Evolutionary conservation across 2,329 filamentous ascomycete genomes (phyloP).

Genomic region (Neofusicoccum laricinum): DNA sequence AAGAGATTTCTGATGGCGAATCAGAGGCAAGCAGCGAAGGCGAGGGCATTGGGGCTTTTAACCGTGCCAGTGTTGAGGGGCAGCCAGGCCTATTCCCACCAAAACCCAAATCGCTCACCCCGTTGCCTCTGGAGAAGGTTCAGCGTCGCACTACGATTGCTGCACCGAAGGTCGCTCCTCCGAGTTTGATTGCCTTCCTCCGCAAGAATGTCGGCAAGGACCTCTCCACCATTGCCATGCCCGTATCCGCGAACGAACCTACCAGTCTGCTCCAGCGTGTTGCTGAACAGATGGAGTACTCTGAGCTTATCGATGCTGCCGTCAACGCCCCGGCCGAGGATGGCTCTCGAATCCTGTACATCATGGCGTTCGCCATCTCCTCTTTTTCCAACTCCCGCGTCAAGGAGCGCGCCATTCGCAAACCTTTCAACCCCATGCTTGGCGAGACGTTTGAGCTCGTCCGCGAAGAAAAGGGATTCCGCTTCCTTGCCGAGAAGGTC

Average conservation of each 20-base stretch:
- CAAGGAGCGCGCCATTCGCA: constrained; percentile 88
- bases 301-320: constrained; percentile 72
- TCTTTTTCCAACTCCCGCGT: constrained; percentile 77
- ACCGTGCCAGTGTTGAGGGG: constrained; percentile 31
- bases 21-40: constrained; percentile 64
- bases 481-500: constrained; percentile 93
- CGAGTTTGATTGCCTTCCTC: constrained; percentile 88
- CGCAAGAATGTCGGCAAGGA: constrained; percentile 99
- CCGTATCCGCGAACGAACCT: constrained; percentile 93
- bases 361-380: constrained; percentile 88
- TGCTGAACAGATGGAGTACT: constrained; percentile 89
- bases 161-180: constrained; percentile 73
- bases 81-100: constrained; percentile 63
- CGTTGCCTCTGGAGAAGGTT: constrained; percentile 71
- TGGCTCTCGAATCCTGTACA: constrained; percentile 74
- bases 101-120: constrained; percentile 71
- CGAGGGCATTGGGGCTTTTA: constrained; percentile 45
- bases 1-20: constrained; percentile 50
- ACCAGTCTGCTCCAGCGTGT: constrained; percentile 82
- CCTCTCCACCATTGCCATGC: constrained; percentile 94
- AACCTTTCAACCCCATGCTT: constrained; percentile 95
- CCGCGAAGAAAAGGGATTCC: constrained; percentile 80
- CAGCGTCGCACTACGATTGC: constrained; percentile 68
- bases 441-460: constrained; percentile 95
- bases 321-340: constrained; percentile 50